Evolutionary conservation across 164 flowering plant genomes (phyloP).

Genomic region (Kalanchoe fedtschenkoi): DNA sequence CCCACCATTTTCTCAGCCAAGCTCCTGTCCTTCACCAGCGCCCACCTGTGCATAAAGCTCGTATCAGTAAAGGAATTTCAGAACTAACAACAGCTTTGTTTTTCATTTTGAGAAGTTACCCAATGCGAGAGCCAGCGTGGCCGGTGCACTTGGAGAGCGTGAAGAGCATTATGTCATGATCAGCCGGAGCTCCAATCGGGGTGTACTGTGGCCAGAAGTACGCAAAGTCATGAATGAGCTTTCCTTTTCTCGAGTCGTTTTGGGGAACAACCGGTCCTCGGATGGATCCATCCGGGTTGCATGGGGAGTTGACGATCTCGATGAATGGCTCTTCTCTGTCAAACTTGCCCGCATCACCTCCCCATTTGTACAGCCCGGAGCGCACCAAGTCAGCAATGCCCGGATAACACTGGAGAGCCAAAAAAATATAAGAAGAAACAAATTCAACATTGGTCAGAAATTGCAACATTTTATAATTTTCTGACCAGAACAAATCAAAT

Average conservation of each 20-base stretch:
- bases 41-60: conserved; percentile 43
- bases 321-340: conserved; percentile 16
- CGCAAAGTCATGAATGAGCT: conserved; percentile 44
- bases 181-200: conserved; percentile 46
- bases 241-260: conserved; percentile 22
- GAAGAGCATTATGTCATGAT: conserved; percentile 59
- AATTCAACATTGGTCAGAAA: too few relatives aligned
- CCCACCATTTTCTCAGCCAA: conserved; percentile 31
- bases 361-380: neutral
- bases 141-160: conserved; percentile 76
- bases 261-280: conserved; percentile 23
- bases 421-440: too few relatives aligned
- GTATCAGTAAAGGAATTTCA: neutral
- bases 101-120: conserved; percentile 24
- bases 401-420: conserved; percentile 31
- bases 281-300: conserved; percentile 60
- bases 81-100: neutral
- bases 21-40: conserved; percentile 46
- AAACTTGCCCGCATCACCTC: neutral
- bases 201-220: conserved; percentile 80
- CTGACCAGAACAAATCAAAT: too few relatives aligned
- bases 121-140: conserved; percentile 70
- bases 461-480: too few relatives aligned
- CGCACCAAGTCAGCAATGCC: conserved; percentile 15
- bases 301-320: conserved; percentile 75